Conservation (phyloP, 2,329 filamentous ascomycete genomes). For the Sporothrix variecibatus region DNA sequence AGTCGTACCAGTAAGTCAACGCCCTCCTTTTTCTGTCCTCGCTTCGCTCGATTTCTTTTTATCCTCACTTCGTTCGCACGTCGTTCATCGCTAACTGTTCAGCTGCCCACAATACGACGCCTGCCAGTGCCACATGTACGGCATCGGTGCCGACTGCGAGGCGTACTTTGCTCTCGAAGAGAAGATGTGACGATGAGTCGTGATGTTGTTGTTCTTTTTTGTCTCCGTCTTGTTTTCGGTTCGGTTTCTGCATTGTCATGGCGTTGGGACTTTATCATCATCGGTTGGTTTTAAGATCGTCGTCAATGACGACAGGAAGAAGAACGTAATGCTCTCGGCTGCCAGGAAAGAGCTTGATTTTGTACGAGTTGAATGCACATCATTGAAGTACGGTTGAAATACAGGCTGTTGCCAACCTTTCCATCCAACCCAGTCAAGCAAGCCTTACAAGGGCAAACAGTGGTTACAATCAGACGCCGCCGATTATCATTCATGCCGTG, state of each 20-base stretch:
- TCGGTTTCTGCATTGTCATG: neutral
- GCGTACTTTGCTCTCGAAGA: conserved; percentile 28
- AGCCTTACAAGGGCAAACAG: neutral
- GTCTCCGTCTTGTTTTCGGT: neutral
- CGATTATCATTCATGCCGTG: neutral
- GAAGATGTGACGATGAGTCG: neutral
- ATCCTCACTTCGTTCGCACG: neutral
- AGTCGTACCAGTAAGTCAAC: conserved; percentile 31
- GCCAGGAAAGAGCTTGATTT: neutral
- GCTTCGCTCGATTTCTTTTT: neutral
- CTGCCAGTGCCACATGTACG: conserved; percentile 33
- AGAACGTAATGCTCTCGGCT: neutral
- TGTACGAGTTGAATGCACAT: neutral
- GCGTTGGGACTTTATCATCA: neutral
- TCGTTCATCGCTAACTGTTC: neutral
- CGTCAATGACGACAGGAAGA: too few relatives aligned
- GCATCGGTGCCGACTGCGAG: conserved; percentile 31
- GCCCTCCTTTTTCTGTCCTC: neutral
- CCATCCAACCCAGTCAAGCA: neutral
- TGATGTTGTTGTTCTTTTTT: neutral
- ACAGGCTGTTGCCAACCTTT: neutral
- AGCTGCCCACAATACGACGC: conserved; percentile 32
- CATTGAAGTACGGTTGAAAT: neutral
- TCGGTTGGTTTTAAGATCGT: neutral
- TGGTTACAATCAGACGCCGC: neutral